Evolutionary conservation across 331 rosid species (phyloP), one percentile per base, ranked within the genome.

Genomic region (Arachis monticola): DNA sequence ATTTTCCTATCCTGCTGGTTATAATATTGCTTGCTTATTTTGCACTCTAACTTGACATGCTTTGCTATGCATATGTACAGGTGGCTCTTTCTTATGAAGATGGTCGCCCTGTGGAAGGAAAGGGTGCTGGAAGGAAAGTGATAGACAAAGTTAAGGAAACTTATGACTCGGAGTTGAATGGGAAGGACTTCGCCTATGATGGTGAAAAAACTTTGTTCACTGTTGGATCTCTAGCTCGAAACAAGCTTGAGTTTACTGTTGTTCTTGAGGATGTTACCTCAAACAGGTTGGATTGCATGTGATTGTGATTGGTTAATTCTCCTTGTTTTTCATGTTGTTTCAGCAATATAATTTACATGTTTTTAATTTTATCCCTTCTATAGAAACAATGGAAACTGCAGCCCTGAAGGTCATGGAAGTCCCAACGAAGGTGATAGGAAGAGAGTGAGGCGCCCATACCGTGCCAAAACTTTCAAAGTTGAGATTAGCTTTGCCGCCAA

Each of bases 141-240:
- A 67, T 95, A 0, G 99, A 90, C 53, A 86, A 81, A 76, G 89
- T 95, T 30, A 92, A 90, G 67, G 92, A 90, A 30, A 95, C 99
- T 0, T 95, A 95, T 61, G 76, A 63, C 13, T 72, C 87, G 2
- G 96, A 90, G 74, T 59, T 95, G 55, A 86, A 85, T 17, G 97
- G 95, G 31, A 95, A 92, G 75, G 85, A 88, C 64, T 88, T 95
- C 14, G 98, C 99, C 1, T 95, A 95, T 56, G 99, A 95, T 35
- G 99, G 99, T 0, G 99, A 92, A 7, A 92, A 92, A 64, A 95
- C 96, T 44, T 13, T 95, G 71, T 95, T 95, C 64, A 95, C 99
- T 2, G 79, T 95, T n/a, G 97, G 99, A 3, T 79, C 97, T 9
- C 92, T 95, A 42, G 93, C 97, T 0, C 79, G 89, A 0, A 95